phyloP scores from a whole-genome alignment of 2,329 filamentous ascomycete species.

The Aspergillus udagawae region DNA sequence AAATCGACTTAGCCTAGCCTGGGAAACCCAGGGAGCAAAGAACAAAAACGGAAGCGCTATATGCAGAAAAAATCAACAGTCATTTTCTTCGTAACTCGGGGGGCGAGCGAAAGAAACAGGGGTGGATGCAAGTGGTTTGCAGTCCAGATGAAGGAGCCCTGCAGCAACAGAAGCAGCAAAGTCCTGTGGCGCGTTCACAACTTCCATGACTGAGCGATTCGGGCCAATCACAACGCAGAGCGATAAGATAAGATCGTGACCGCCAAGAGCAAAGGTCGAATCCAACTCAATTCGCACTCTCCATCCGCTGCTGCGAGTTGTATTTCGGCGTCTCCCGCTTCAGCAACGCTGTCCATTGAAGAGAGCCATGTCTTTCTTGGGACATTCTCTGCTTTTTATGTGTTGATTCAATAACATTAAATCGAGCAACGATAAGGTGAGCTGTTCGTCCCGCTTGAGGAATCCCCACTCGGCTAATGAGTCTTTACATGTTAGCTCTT shows the following conservation, averaged over 20 bases:
- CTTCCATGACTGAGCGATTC: not conserved
- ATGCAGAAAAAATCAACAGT: slow-evolving; percentile 12
- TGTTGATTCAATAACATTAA: not conserved
- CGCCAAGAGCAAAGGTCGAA: slow-evolving; percentile 20
- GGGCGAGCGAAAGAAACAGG: slow-evolving; percentile 1
- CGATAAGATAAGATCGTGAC: slow-evolving; percentile 42
- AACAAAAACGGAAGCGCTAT: slow-evolving; percentile 14
- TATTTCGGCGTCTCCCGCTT: not conserved
- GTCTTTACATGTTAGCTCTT: not conserved
- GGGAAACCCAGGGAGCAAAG: slow-evolving; percentile 6
- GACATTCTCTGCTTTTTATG: not conserved
- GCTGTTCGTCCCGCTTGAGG: not conserved
- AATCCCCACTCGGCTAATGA: not conserved
- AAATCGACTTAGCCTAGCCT: slow-evolving; percentile 6
- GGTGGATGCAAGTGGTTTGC: slow-evolving; percentile 2
- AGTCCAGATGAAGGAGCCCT: slow-evolving; percentile 3
- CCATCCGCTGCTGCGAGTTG: slow-evolving; percentile 1
- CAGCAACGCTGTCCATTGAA: not conserved
- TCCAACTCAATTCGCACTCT: slow-evolving; percentile 8
- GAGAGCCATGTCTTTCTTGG: slow-evolving; percentile 1
- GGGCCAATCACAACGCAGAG: slow-evolving; percentile 24
- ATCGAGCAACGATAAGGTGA: not conserved
- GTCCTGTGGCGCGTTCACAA: slow-evolving; percentile 5
- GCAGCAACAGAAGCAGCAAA: not conserved
- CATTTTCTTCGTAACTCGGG: slow-evolving; percentile 17